phyloP scores from a whole-genome alignment of 352 stramenopile species.

The Phytophthora podocarpi region DNA sequence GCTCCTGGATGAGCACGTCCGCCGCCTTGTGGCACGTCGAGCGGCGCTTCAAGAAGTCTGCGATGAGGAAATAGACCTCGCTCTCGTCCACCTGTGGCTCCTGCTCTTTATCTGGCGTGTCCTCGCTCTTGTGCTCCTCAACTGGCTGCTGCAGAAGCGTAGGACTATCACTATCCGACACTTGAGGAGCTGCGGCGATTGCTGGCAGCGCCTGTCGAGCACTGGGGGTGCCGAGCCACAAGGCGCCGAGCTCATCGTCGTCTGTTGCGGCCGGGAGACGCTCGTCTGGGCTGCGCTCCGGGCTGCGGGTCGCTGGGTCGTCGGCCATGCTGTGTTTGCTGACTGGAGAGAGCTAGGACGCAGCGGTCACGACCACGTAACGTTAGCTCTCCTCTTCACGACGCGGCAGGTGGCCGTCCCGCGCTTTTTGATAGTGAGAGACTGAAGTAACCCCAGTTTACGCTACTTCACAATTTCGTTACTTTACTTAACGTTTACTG shows the following conservation, averaged over 20 bases:
- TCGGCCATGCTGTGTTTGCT: conserved; percentile 22
- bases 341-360: background rate
- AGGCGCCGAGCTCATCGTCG: conserved; percentile 2
- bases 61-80: conserved; percentile 88
- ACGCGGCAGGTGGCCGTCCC: conserved; percentile 16
- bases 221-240: conserved; percentile 9
- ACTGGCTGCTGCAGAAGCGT: background rate
- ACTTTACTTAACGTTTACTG: no score
- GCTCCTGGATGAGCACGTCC: conserved; percentile 66
- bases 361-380: conserved; percentile 4
- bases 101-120: conserved; percentile 2
- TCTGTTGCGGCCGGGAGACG: background rate
- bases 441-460: conserved; percentile 5
- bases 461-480: no score
- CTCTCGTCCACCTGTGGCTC: conserved; percentile 32
- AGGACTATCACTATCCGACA: background rate
- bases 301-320: conserved; percentile 10
- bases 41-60: conserved; percentile 79
- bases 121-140: conserved; percentile 21
- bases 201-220: conserved; percentile 25
- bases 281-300: conserved; percentile 4
- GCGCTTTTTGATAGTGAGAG: conserved; percentile 25
- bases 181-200: conserved; percentile 11
- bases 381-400: no score
- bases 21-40: conserved; percentile 69